Evolutionary conservation across 2,329 filamentous ascomycete genomes (phyloP).

Genomic region (Aspergillus clavatus): DNA sequence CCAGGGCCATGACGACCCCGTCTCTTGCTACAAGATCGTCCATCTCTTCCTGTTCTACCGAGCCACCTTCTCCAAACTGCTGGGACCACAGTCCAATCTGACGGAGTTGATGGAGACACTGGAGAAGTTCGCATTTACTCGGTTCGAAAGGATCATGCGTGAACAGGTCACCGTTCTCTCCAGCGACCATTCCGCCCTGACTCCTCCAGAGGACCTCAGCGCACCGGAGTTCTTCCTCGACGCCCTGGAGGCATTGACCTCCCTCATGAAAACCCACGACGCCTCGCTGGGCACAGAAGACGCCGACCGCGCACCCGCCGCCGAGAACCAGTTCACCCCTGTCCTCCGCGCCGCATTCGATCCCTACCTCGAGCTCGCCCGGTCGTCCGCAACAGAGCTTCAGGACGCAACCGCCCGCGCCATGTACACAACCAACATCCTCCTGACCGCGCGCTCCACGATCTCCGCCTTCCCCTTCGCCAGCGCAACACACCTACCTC

Average conservation of each 20-base stretch:
- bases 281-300: constrained; percentile 58
- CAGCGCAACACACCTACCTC: constrained; percentile 52
- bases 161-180: constrained; percentile 65
- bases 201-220: constrained; percentile 66
- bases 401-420: constrained; percentile 42
- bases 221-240: constrained; percentile 77
- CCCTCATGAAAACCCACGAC: constrained; percentile 82
- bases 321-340: constrained; percentile 66
- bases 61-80: constrained; percentile 73
- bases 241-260: constrained; percentile 69
- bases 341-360: constrained; percentile 77
- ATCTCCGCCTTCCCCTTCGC: constrained; percentile 55
- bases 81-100: constrained; percentile 65
- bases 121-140: constrained; percentile 70
- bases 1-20: constrained; percentile 84
- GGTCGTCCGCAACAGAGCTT: constrained; percentile 48
- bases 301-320: constrained; percentile 47
- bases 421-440: constrained; percentile 46
- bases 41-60: constrained; percentile 88
- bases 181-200: constrained; percentile 66
- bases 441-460: constrained; percentile 38
- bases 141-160: constrained; percentile 75
- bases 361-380: constrained; percentile 67
- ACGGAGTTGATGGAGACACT: constrained; percentile 64
- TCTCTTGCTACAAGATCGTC: constrained; percentile 81